Base-by-base conservation (phyloP, 805 yeast species). In the Starmera caribaea region DNA sequence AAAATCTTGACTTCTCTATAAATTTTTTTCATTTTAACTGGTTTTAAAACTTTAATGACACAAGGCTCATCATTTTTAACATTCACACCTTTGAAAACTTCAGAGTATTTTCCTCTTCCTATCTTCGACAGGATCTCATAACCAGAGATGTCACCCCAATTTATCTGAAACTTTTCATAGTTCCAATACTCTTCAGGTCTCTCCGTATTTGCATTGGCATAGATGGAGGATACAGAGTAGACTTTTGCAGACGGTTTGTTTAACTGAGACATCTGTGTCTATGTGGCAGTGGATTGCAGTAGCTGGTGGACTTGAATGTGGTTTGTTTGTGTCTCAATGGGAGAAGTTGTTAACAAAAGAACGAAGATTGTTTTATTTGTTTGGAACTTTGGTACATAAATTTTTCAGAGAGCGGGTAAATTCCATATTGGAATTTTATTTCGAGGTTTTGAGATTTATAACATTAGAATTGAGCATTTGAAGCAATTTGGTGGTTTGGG, bases 101-200 rank as follows among this genome's bases (percentile, higher is more conserved):
- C 97, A n/a, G 94, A 81, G 62, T 88, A 89, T 65, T 86, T 89
- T 21, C 97, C 97, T 41, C 96, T 73, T 12, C 97, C 97, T 15
- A 89, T 81, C 61, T 88, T 86, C 45, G 73, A 71, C 39, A 83
- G 74, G 44, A 89, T 82, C 58, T 89, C 97, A 56, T 81, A 82
- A 53, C 76, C 63, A 38, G 63, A 61, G 38, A 58, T 71, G 40
- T 72, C 71, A 7, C 83, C 80, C 85, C 85, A 80, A 34, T 70
- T 70, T 28, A 80, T 71, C 11, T 69, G 64, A 30, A 71, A 65
- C 45, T 78, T 79, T 48, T 84, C 95, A 55, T 86, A 86, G 59
- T 87, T 95, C 89, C 94, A 87, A 61, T 87, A 87, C 34, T 76
- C 76, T 38, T 71, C 68, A 12, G 89, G 84, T 55, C 80, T 74